These are phyloP conservation scores for Apodospora peruviana DNA, from an alignment of 495 filamentous ascomycete genomes.

Conservation along the genomic window DNA sequence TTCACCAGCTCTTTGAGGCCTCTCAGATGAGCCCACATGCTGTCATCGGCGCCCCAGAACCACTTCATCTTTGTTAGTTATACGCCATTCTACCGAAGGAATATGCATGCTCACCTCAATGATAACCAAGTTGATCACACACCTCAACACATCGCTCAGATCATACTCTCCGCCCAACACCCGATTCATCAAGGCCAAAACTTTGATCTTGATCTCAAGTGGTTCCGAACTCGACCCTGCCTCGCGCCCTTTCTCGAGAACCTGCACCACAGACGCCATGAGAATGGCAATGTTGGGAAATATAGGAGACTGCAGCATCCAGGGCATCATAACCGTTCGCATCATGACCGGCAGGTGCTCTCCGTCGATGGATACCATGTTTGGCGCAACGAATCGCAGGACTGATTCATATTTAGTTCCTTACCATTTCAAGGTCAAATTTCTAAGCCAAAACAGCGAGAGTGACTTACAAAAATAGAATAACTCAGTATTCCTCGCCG, in stretches of 20 bases:
- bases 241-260: constrained; percentile 3
- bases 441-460: too few relatives aligned
- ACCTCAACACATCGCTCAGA: constrained; percentile 14
- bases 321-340: constrained; percentile 15
- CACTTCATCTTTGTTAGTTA: constrained; percentile 14
- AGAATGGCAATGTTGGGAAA: constrained; percentile 22
- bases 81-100: background rate
- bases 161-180: constrained; percentile 11
- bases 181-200: constrained; percentile 17
- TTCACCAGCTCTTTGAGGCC: constrained; percentile 16
- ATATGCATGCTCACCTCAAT: constrained; percentile 12
- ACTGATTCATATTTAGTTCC: too few relatives aligned
- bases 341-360: constrained; percentile 8
- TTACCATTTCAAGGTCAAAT: too few relatives aligned
- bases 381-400: constrained; percentile 18
- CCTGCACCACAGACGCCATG: constrained; percentile 20
- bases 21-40: constrained; percentile 19
- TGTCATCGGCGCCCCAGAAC: constrained; percentile 19
- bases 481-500: constrained; percentile 14
- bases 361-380: constrained; percentile 21
- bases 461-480: constrained; percentile 17
- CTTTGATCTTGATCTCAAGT: constrained; percentile 9
- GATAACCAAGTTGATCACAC: constrained; percentile 18
- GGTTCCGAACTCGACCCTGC: constrained; percentile 9
- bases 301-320: constrained; percentile 23